phyloP scores from a whole-genome alignment of 169 alveolate species.

The Eimeria maxima region DNA sequence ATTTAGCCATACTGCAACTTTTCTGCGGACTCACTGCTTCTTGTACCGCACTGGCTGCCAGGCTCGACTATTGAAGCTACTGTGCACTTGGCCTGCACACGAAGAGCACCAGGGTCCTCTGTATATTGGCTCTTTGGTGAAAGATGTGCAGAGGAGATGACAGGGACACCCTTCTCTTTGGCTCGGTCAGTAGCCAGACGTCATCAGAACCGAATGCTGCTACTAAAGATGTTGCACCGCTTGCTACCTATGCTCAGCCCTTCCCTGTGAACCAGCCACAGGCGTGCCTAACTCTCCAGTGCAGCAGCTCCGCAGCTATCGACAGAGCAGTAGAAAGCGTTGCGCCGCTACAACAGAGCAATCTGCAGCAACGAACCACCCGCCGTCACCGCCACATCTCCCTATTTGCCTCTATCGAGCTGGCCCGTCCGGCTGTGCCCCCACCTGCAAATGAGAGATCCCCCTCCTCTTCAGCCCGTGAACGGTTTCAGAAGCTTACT shows the following conservation, averaged over 20 bases:
- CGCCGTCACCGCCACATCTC: conserved; percentile 56
- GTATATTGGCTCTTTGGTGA: background rate
- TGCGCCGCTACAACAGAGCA: background rate
- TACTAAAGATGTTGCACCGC: background rate
- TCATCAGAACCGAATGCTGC: background rate
- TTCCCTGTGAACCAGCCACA: conserved; percentile 11
- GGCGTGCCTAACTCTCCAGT: background rate
- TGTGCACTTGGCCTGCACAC: background rate
- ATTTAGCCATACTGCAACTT: background rate
- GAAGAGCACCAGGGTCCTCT: background rate
- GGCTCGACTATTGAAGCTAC: background rate
- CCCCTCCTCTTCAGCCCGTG: background rate
- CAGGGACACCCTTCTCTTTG: conserved; percentile 45
- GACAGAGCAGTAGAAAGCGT: background rate
- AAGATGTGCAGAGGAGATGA: conserved; percentile 50
- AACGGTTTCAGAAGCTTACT: background rate
- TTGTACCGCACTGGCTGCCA: background rate
- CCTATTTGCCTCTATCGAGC: conserved; percentile 42
- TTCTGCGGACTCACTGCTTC: background rate
- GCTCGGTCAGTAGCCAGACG: conserved; percentile 3
- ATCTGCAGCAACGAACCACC: background rate
- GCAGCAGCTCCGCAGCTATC: background rate
- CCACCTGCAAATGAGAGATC: background rate
- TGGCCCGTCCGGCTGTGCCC: background rate
- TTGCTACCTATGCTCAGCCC: background rate